Percentiles rank a stretch among this genome's conserved stretches.
Conservation (phyloP, 495 filamentous ascomycete species). For the Podospora australis region DNA sequence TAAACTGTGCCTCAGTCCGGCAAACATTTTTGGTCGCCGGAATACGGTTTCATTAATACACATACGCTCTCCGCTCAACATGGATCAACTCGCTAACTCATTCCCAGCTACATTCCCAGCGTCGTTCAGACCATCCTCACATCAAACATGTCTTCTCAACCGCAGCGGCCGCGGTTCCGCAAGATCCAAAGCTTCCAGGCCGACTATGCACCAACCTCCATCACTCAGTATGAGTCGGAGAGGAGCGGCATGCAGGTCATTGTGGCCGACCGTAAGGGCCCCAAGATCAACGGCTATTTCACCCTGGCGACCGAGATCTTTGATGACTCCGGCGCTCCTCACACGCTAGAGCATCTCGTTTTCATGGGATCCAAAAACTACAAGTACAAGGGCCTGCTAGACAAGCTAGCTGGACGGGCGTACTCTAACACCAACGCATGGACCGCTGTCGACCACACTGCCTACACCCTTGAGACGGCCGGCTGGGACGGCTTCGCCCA, state of each 20-base stretch:
- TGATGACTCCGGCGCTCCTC: conserved; percentile 91
- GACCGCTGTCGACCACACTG: conserved; percentile 94
- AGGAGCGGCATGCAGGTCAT: conserved; percentile 90
- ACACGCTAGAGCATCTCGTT: conserved; percentile 91
- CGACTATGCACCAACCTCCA: conserved; percentile 77
- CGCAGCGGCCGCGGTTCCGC: conserved; percentile 56
- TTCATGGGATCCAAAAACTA: conserved; percentile 98
- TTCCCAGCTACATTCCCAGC: conserved; percentile 15
- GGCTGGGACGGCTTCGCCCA: conserved; percentile 96
- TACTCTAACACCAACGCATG: conserved; percentile 96
- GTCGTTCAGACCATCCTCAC: conserved; percentile 12
- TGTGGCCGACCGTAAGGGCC: conserved; percentile 84
- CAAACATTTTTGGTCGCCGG: background rate
- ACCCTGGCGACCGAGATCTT: conserved; percentile 94
- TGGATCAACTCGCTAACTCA: conserved; percentile 12
- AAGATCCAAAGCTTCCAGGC: conserved; percentile 75
- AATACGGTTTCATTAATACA: background rate
- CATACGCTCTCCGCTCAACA: background rate
- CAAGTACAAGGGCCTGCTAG: conserved; percentile 87
- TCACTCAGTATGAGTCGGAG: conserved; percentile 76
- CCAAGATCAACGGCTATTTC: conserved; percentile 92
- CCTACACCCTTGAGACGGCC: conserved; percentile 87
- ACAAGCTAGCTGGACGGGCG: conserved; percentile 85
- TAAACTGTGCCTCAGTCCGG: background rate
- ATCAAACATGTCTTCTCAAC: conserved; percentile 30